These are phyloP conservation scores for Globisporangium iwayamae DNA, from an alignment of 352 stramenopile genomes.

Conservation along the genomic window DNA sequence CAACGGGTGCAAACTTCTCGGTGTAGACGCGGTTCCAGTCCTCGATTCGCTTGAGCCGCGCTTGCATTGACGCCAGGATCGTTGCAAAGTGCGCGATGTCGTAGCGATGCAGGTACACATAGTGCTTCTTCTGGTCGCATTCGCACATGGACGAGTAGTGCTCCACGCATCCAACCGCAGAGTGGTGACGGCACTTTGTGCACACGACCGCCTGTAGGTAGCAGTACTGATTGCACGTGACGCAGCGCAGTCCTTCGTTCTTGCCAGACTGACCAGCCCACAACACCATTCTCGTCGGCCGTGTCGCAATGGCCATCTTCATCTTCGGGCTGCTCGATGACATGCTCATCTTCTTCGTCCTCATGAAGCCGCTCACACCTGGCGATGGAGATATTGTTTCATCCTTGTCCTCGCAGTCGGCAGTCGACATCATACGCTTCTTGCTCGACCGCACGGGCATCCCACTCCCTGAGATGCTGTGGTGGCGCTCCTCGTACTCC, in stretches of 20 bases:
- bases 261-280: constrained; percentile 82
- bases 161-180: constrained; percentile 65
- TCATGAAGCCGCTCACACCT: constrained; percentile 9
- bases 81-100: constrained; percentile 35
- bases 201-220: constrained; percentile 83
- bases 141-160: constrained; percentile 81
- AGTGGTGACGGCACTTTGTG: constrained; percentile 56
- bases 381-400: constrained; percentile 27
- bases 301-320: constrained; percentile 36
- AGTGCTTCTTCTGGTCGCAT: constrained; percentile 47
- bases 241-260: constrained; percentile 67
- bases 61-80: constrained; percentile 29
- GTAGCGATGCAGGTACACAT: constrained; percentile 62
- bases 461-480: constrained; percentile 2
- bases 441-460: constrained; percentile 11
- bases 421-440: constrained; percentile 19
- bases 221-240: constrained; percentile 81
- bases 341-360: constrained; percentile 20
- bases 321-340: constrained; percentile 8
- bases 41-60: constrained; percentile 31
- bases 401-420: constrained; percentile 26
- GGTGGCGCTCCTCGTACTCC: constrained; percentile 37
- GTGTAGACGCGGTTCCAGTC: constrained; percentile 42
- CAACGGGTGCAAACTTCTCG: constrained; percentile 15
- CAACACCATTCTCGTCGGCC: constrained; percentile 69